phyloP scores from a whole-genome alignment of 331 rosid genomes.

The Ulmus americana region DNA sequence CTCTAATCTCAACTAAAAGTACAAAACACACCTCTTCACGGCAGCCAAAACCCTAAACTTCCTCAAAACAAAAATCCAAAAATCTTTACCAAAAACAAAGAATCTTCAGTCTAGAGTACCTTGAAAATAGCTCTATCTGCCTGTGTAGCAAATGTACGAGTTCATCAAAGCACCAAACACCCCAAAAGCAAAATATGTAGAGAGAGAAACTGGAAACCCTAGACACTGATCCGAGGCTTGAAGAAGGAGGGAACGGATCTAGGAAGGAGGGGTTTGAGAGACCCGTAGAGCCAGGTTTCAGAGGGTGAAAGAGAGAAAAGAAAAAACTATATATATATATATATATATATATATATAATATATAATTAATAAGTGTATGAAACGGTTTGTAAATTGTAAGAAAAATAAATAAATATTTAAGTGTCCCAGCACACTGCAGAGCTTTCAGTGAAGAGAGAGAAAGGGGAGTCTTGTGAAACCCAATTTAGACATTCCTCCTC shows the following conservation, averaged over 20 bases:
- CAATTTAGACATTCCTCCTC: conserved; percentile 28
- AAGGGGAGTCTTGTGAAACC: conserved; percentile 9
- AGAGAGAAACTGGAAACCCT: conserved; percentile 27
- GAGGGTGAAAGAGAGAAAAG: conserved; percentile 23
- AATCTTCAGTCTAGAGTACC: conserved; percentile 22
- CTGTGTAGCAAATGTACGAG: not conserved
- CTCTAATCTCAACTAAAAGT: conserved; percentile 15
- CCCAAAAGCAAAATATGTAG: not conserved
- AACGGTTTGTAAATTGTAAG: not conserved
- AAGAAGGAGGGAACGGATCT: conserved; percentile 68
- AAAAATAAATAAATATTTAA: conserved; percentile 23
- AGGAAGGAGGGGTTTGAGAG: conserved; percentile 47
- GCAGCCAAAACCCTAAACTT: conserved; percentile 13
- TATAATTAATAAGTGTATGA: not conserved
- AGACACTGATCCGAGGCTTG: conserved; percentile 30
- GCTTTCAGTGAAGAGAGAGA: conserved; percentile 45
- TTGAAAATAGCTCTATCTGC: not conserved
- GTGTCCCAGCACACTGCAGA: conserved; percentile 42
- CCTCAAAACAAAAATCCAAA: conserved; percentile 5
- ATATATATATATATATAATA: not conserved
- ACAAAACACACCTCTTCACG: not conserved
- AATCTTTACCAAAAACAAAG: not conserved
- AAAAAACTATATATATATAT: conserved; percentile 11
- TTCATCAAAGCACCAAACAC: conserved; percentile 12
- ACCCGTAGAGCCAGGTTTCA: conserved; percentile 27